Evolutionary conservation across 768 basidiomycete genomes (phyloP), one percentile per base, ranked within the genome.

Genomic region (Phlebiopsis gigantea): DNA sequence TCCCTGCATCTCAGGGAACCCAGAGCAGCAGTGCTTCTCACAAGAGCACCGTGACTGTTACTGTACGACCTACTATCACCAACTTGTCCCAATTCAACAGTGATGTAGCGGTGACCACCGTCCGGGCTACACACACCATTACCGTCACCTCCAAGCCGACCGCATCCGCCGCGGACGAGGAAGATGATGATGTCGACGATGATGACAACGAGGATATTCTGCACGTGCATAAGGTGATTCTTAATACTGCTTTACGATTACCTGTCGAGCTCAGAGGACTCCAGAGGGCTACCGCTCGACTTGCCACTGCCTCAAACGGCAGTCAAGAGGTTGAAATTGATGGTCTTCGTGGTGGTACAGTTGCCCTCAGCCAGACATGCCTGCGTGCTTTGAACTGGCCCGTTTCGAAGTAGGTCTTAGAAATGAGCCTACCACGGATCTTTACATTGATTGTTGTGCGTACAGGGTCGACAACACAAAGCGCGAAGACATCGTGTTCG

Each of bases 401-500:
- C 1, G 74, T 84, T 26, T 78, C 80, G 51, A 73, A 77, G 88
- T 91, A 71, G 62, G 86, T 74, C 53, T 24, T 21, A 56, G 29
- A 12, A 24, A 39, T 5, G 9, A 24, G 25, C 15, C 14, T 17
- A 48, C 7, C 29, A 17, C 17, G 5, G 14, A 45, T 45, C 4
- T n/a, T 29, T n/a, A n/a, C 8, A 26, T 29, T 28, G 15, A 21
- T 8, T 30, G 1, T 30, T 17, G 4, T 26, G 1, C 4, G 29
- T 28, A 9, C 59, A 90, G 88, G 22, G 76, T 92, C 52, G 74
- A 74, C 52, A 80, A 88, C 65, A 89, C 87, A 26, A 80, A 87
- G 67, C 83, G 89, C 25, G 88, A 90, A 65, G 90, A 92, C 67
- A 71, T 88, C 57, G 79, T 85, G 10, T 90, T 90, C 69, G 83